Evolutionary conservation across 331 rosid genomes (phyloP).

Genomic region (Dryas integrifolia): DNA sequence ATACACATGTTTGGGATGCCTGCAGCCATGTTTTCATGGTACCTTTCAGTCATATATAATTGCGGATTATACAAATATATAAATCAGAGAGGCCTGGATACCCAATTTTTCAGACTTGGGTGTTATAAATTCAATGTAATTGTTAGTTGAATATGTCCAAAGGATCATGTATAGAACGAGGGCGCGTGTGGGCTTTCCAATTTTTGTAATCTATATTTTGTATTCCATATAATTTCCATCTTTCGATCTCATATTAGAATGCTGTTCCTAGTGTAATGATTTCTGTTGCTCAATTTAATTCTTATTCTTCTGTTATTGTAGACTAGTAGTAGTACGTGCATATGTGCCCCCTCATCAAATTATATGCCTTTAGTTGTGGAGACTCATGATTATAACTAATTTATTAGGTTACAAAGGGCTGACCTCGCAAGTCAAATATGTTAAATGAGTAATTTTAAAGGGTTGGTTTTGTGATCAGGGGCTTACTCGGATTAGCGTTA

Average conservation of each 20-base stretch:
- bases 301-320: too few species aligned
- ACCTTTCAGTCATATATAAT: neutral
- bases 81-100: neutral
- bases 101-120: conserved; percentile 37
- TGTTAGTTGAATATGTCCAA: neutral
- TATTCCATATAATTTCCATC: neutral
- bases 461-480: too few species aligned
- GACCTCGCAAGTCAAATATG: too few species aligned
- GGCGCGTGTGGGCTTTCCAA: neutral
- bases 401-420: too few species aligned
- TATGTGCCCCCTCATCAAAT: too few species aligned
- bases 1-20: conserved; percentile 4
- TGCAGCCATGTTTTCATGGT: neutral
- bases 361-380: too few species aligned
- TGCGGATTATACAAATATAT: conserved; percentile 4
- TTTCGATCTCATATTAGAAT: neutral
- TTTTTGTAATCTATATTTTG: neutral
- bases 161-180: conserved; percentile 27
- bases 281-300: too few species aligned
- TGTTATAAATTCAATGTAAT: conserved; percentile 3
- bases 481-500: too few species aligned
- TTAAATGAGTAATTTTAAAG: too few species aligned
- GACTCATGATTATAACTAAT: too few species aligned
- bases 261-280: neutral
- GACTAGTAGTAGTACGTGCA: too few species aligned